phyloP scores from a whole-genome alignment of 257 asterid species.

The Agastache rugosa region DNA sequence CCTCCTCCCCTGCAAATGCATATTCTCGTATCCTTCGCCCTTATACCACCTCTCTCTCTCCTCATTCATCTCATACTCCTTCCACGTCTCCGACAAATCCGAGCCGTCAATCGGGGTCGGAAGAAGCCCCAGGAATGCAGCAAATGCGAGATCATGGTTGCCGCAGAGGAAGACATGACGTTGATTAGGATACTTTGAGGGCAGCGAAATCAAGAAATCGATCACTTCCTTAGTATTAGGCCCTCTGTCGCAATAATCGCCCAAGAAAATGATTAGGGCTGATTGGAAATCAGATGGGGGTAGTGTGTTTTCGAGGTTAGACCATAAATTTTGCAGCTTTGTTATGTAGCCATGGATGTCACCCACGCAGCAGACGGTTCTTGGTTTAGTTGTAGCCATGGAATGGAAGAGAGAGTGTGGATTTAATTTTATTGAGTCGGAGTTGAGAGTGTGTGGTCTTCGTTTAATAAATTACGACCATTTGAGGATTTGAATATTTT shows the following conservation, averaged over 20 bases:
- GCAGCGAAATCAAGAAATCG: slow-evolving; percentile 77
- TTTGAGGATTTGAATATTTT: no score
- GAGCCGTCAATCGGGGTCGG: slow-evolving; percentile 83
- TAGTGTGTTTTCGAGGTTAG: slow-evolving; percentile 66
- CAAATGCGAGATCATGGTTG: slow-evolving; percentile 85
- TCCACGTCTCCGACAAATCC: slow-evolving; percentile 78
- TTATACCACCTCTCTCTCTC: slow-evolving; percentile 86
- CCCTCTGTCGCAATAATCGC: slow-evolving; percentile 95
- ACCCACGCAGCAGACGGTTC: slow-evolving; percentile 75
- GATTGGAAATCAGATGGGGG: slow-evolving; percentile 68
- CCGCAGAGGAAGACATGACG: slow-evolving; percentile 88
- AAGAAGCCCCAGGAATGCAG: slow-evolving; percentile 85
- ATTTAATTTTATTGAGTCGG: neutral
- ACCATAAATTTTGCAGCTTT: slow-evolving; percentile 79
- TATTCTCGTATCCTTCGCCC: slow-evolving; percentile 78
- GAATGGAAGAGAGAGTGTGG: neutral
- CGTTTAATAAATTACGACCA: neutral
- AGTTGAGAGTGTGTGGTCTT: no score
- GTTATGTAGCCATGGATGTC: slow-evolving; percentile 77
- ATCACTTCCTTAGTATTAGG: slow-evolving; percentile 64
- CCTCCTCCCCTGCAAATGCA: slow-evolving; percentile 94
- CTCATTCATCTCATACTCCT: slow-evolving; percentile 79
- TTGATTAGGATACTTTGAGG: slow-evolving; percentile 75
- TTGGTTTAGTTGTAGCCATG: slow-evolving; percentile 45
- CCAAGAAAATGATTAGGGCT: slow-evolving; percentile 80